Evolutionary conservation across 805 yeast species (phyloP), one percentile per base, ranked within the genome.

Genomic region (Kregervanrija delftensis): DNA sequence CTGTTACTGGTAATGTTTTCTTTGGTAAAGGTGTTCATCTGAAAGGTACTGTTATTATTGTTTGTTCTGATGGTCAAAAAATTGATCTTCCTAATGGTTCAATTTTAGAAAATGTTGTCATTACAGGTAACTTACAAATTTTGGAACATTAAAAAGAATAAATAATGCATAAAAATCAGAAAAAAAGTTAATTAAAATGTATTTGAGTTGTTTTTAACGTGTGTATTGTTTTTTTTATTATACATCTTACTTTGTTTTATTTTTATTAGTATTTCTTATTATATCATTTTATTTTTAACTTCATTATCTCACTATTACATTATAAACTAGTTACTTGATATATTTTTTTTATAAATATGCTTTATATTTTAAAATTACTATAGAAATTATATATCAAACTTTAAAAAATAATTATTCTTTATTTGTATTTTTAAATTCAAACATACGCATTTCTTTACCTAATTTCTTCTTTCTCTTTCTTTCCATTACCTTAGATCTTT

Each of bases 11-110:
- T 68, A 91, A 93, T 62, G 99, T 93, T 38, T 78, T 69, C 58
- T 74, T 93, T 55, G 99, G 99, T 61, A 86, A 85, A 65, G 81
- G 79, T 58, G 95, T 93, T 52, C 83, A 86, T 41, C 78, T 93
- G 62, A 93, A 86, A 74, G 99, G 99, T 53, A 93, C 98, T 10
- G 99, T 93, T 49, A 93, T 93, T 61, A 87, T 93, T 56, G 98
- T 93, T 43, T 91, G 97, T 68, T 89, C 90, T 48, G 98, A 93
- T 61, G 97, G 97, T 49, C 93, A 89, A 64, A 86, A 80, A 71
- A 93, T 93, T 59, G 97, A 93, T 63, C 88, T 93, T 73, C 99
- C 99, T 57, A 90, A 93, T 61, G 99, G 99, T 35, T 79, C 96
- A 11, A 75, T 90, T 44, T 76, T 93, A 59, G 99, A 93, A 67